phyloP scores from a whole-genome alignment of 331 rosid genomes.

The Spiraea crenata region DNA sequence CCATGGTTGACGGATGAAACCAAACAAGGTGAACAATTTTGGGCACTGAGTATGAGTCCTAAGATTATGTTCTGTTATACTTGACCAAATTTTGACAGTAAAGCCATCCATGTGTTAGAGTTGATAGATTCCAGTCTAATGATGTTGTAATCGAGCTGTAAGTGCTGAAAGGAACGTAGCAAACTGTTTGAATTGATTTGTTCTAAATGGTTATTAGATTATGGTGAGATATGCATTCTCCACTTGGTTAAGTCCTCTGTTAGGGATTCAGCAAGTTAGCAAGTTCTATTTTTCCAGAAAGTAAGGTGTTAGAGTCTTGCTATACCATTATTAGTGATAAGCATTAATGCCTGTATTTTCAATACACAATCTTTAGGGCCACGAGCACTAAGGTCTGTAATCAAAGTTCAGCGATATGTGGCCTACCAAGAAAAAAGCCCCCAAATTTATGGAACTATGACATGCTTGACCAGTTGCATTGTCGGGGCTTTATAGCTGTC shows the following conservation, averaged over 20 bases:
- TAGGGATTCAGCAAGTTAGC: too few species aligned
- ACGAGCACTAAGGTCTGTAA: not conserved
- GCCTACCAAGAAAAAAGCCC: not conserved
- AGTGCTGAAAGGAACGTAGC: not conserved
- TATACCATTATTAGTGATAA: too few species aligned
- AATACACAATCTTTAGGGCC: not conserved
- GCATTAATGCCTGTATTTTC: too few species aligned
- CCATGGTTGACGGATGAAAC: not conserved
- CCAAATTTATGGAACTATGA: not conserved
- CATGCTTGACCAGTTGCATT: not conserved
- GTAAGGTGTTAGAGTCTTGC: too few species aligned
- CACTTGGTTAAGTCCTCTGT: too few species aligned
- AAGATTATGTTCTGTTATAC: not conserved
- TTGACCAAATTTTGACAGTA: not conserved
- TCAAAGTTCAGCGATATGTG: not conserved
- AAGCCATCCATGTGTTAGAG: not conserved
- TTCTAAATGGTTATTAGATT: too few species aligned
- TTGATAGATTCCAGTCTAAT: too few species aligned
- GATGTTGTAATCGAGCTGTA: not conserved
- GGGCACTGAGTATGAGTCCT: not conserved
- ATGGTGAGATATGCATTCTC: too few species aligned
- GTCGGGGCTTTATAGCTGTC: not conserved
- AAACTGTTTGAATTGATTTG: not conserved
- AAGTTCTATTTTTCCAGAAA: too few species aligned
- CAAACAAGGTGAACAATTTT: not conserved